Conservation (phyloP, 1,284 basidiomycete genomes). For the Gomphus bonarii region DNA sequence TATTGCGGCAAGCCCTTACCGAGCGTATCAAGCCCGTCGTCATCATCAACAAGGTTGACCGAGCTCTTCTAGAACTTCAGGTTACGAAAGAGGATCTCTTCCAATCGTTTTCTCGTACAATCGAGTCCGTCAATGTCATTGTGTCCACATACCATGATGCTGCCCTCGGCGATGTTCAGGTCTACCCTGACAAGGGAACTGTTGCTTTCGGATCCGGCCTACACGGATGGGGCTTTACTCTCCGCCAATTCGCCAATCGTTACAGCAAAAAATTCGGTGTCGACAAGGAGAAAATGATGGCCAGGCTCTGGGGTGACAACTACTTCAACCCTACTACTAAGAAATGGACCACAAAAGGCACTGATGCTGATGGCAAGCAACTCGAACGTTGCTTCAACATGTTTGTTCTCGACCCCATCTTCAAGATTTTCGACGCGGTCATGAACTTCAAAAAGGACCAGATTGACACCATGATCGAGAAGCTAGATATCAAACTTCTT, state of each 20-base stretch:
- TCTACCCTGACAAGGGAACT: slow-evolving; percentile 98
- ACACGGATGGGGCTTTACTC: slow-evolving; percentile 99
- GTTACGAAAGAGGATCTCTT: slow-evolving; percentile 95
- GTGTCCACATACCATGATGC: slow-evolving; percentile 96
- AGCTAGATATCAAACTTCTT: slow-evolving; percentile 91
- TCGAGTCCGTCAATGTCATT: slow-evolving; percentile 98
- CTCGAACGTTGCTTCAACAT: slow-evolving; percentile 91
- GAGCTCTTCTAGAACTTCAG: slow-evolving; percentile 97
- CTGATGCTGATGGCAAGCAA: slow-evolving; percentile 75
- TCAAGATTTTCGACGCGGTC: slow-evolving; percentile 96
- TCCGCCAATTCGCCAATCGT: slow-evolving; percentile 91
- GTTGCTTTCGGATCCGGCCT: slow-evolving; percentile 99
- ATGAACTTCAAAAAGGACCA: slow-evolving; percentile 99
- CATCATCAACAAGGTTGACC: slow-evolving; percentile 99
- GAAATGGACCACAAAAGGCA: slow-evolving; percentile 88
- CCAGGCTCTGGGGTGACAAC: slow-evolving; percentile 99
- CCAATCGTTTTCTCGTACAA: slow-evolving; percentile 96
- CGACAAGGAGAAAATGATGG: slow-evolving; percentile 97
- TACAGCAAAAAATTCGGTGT: slow-evolving; percentile 99
- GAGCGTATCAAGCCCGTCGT: slow-evolving; percentile 99
- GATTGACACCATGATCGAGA: slow-evolving; percentile 82
- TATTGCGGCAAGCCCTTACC: slow-evolving; percentile 92
- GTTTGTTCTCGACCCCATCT: slow-evolving; percentile 99
- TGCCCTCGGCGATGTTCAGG: slow-evolving; percentile 96
- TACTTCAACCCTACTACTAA: slow-evolving; percentile 97